Conservation (phyloP, 805 yeast genomes). For the Metschnikowia borealis region DNA sequence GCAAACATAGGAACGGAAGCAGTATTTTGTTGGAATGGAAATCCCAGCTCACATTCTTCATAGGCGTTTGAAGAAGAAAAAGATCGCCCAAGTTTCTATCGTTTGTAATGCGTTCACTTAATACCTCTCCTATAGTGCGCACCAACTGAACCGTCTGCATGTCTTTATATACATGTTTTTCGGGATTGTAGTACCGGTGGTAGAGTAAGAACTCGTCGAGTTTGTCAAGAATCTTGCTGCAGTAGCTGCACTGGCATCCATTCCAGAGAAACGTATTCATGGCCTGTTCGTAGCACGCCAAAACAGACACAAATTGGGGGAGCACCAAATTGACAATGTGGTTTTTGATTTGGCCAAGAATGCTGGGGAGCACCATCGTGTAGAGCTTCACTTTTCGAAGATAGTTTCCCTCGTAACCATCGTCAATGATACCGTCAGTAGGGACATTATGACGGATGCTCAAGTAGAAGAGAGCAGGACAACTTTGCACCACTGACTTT, state of each 20-base stretch:
- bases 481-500: conserved; percentile 22
- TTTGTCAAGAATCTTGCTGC: conserved; percentile 45
- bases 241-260: conserved; percentile 64
- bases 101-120: conserved; percentile 19
- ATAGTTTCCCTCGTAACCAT: conserved; percentile 74
- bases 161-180: conserved; percentile 50
- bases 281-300: conserved; percentile 66
- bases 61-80: conserved; percentile 11
- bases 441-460: conserved; percentile 60
- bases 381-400: conserved; percentile 54
- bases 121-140: conserved; percentile 46
- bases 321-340: conserved; percentile 44
- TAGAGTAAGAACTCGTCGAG: conserved; percentile 60
- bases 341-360: conserved; percentile 20
- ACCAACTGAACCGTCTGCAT: conserved; percentile 56
- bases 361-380: conserved; percentile 43
- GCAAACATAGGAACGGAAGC: conserved; percentile 34
- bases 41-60: conserved; percentile 28
- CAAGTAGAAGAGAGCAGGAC: conserved; percentile 28
- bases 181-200: conserved; percentile 55
- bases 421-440: conserved; percentile 40
- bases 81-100: conserved; percentile 18
- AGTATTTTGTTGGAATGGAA: conserved; percentile 25
- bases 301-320: conserved; percentile 56
- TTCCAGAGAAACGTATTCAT: conserved; percentile 73